These are phyloP conservation scores for Przewalskia tangutica DNA, from an alignment of 257 asterid species.

Conservation along the genomic window DNA sequence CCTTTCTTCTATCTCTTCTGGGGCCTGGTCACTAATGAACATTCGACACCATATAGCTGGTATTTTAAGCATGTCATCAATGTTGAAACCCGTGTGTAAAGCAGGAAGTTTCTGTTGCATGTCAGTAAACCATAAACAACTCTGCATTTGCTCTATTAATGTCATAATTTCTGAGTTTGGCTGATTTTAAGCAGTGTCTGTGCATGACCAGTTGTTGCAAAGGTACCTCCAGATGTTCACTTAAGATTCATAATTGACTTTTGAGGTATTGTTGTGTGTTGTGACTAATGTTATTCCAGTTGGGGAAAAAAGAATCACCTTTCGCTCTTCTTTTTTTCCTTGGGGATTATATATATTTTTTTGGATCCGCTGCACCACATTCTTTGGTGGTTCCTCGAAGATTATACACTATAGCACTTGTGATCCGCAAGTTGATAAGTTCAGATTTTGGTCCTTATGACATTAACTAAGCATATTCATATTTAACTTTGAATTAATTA, in stretches of 20 bases:
- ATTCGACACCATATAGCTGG: neutral
- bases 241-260: neutral
- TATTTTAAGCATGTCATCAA: neutral
- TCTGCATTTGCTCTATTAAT: neutral
- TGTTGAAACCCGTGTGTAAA: neutral
- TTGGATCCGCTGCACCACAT: too few species aligned
- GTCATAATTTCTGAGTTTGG: neutral
- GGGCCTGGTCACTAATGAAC: constrained; percentile 42
- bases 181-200: neutral
- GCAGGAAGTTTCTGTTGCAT: neutral
- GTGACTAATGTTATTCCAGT: neutral
- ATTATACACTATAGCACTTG: too few species aligned
- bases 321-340: neutral
- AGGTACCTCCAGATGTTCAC: neutral
- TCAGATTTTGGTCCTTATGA: too few species aligned
- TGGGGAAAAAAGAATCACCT: neutral
- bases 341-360: too few species aligned
- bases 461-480: too few species aligned
- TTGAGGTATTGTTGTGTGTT: neutral
- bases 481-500: too few species aligned
- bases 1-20: constrained; percentile 70
- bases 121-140: neutral
- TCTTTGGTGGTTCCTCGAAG: too few species aligned
- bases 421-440: too few species aligned
- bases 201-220: neutral